A percentile compares a stretch with the other conserved stretches of the same genome.
These are phyloP conservation scores for Tuber calosporum DNA, from an alignment of 495 filamentous ascomycete species.

Conservation along the genomic window DNA sequence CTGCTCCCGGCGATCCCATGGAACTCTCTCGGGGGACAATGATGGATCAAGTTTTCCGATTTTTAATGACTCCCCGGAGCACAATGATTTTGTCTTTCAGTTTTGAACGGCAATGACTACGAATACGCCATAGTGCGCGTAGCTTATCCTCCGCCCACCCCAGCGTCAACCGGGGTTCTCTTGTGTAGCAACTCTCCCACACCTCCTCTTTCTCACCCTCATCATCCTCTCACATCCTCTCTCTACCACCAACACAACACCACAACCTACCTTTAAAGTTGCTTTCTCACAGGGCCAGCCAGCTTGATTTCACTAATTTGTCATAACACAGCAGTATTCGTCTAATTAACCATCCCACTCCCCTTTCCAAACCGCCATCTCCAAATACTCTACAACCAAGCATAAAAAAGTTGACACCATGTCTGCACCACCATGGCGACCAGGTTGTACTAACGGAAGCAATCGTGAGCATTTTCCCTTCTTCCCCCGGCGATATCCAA, in stretches of 20 bases:
- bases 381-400: background rate
- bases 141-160: background rate
- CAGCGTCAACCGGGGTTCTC: background rate
- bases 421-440: conserved; percentile 37
- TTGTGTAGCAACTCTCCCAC: background rate
- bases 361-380: background rate
- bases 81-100: background rate
- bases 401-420: conserved; percentile 10
- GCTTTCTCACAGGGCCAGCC: background rate
- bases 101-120: background rate
- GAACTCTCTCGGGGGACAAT: too few relatives aligned
- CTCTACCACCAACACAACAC: background rate
- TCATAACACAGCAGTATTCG: conserved; percentile 1
- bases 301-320: conserved; percentile 4
- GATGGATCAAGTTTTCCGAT: too few relatives aligned
- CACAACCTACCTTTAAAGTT: background rate
- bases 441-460: conserved; percentile 30
- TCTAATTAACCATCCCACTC: background rate
- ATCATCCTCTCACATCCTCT: background rate
- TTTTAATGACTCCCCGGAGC: too few relatives aligned
- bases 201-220: background rate
- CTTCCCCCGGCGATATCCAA: background rate
- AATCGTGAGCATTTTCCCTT: conserved; percentile 25
- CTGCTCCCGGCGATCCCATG: too few relatives aligned
- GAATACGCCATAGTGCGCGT: conserved; percentile 1